Evolutionary conservation across 2,329 filamentous ascomycete genomes (phyloP).

Genomic region (Aspergillus uvarum): DNA sequence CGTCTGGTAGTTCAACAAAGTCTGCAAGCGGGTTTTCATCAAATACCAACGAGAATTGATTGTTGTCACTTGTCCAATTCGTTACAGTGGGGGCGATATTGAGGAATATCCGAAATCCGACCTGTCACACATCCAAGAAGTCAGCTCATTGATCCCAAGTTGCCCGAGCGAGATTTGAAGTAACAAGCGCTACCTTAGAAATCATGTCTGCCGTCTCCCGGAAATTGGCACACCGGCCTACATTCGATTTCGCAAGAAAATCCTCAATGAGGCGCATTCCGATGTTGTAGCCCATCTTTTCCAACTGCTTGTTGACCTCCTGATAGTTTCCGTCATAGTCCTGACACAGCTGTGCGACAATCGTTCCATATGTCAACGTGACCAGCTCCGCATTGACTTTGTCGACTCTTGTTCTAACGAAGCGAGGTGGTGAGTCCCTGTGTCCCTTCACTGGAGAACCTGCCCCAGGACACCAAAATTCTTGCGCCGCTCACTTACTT

Average conservation of each 20-base stretch:
- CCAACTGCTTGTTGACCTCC: conserved; percentile 95
- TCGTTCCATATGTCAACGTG: conserved; percentile 94
- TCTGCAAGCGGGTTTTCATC: conserved; percentile 97
- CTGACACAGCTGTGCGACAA: conserved; percentile 93
- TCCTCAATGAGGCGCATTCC: conserved; percentile 94
- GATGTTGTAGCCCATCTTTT: conserved; percentile 99
- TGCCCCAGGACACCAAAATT: conserved; percentile 1
- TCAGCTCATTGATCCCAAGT: background rate
- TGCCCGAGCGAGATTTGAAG: background rate
- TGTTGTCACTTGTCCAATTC: conserved; percentile 94
- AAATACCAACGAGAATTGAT: conserved; percentile 93
- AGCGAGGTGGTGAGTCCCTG: background rate
- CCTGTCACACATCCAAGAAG: conserved; percentile 51
- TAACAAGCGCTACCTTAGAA: conserved; percentile 64
- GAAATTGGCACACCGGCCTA: conserved; percentile 86
- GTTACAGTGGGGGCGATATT: conserved; percentile 92
- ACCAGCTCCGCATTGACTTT: conserved; percentile 98
- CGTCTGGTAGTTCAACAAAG: conserved; percentile 95
- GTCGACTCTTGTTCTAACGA: conserved; percentile 79
- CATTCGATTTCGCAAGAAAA: conserved; percentile 92
- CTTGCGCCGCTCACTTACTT: conserved; percentile 64
- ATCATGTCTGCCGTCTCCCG: conserved; percentile 97
- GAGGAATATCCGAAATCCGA: conserved; percentile 98
- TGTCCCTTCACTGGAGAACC: background rate
- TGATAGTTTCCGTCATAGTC: conserved; percentile 93